These are phyloP conservation scores for Sarocladium oryzae DNA, from an alignment of 2,329 filamentous ascomycete genomes.

Conservation along the genomic window DNA sequence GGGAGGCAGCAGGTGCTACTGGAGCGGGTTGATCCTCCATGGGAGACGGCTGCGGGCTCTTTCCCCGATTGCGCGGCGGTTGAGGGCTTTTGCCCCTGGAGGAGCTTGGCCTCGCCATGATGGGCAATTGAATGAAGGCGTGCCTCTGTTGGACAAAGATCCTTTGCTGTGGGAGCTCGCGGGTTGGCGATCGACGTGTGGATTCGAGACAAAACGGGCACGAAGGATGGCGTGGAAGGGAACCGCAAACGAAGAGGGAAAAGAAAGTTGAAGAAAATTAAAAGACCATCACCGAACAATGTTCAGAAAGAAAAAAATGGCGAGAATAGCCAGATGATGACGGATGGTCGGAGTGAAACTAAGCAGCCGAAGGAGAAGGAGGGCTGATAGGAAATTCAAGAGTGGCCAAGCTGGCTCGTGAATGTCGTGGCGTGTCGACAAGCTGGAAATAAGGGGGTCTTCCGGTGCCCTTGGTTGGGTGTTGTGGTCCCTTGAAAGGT, in stretches of 20 bases:
- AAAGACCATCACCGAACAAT: conserved; percentile 1
- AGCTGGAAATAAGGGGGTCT: conserved; percentile 2
- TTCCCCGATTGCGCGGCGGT: conserved; percentile 30
- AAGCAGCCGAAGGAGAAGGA: conserved; percentile 6
- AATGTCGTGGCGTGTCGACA: conserved; percentile 8
- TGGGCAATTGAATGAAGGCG: background rate
- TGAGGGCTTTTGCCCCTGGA: conserved; percentile 7
- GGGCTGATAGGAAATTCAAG: conserved; percentile 13
- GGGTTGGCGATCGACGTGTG: background rate
- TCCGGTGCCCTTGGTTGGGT: background rate
- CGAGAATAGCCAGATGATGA: conserved; percentile 11
- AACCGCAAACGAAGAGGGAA: background rate
- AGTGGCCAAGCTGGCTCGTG: conserved; percentile 13
- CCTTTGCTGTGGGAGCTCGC: background rate
- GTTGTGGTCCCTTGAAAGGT: background rate
- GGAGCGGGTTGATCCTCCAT: conserved; percentile 10
- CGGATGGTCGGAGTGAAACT: background rate
- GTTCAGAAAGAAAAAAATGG: conserved; percentile 12
- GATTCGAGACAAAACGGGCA: conserved; percentile 1
- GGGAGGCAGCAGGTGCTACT: background rate
- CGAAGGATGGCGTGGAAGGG: background rate
- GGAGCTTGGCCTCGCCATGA: conserved; percentile 23
- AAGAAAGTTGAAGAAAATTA: background rate
- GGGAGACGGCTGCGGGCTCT: conserved; percentile 29
- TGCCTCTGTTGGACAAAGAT: background rate